Evolutionary conservation across 306 rosid genomes (phyloP), one percentile per base, ranked within the genome.

Genomic region (Vicia villosa): DNA sequence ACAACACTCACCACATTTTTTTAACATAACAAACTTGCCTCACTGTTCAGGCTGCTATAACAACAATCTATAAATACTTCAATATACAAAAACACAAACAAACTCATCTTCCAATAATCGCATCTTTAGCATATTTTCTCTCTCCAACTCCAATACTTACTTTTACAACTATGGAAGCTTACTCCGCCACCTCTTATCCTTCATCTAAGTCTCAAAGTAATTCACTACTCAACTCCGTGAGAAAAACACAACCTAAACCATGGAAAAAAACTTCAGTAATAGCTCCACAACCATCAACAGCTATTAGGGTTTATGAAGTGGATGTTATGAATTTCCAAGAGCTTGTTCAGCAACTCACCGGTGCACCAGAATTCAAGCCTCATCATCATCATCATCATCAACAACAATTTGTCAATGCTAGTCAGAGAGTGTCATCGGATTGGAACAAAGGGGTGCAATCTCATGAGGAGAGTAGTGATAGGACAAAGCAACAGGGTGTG

Each of bases 271-370:
- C 70, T 1, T 83, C 91, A 8, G 78, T 84, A 36, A 91, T 87
- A 0, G 38, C 38, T 6, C 91, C 96, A 3, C 76, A 81, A 38
- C 83, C 86, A 3, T 89, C 85, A 4, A 65, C 77, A 3, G 83
- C 84, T 0, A 79, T 89, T 1, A 78, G 76, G 22, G 85, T 93
- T 0, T 93, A 86, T 84, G 84, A 84, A 65, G 98, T 93, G 1
- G 91, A 93, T 16, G 90, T 96, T 11, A 10, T 83, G 16, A 85
- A 93, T 86, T 93, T 90, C 72, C 51, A 90, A 6, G 77, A 81
- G 36, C 76, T 93, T 0, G 98, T 90, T 59, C 97, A 93, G 69
- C 82, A 77, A 52, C 94, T 93, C 69, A 93, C 97, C 0, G 84
- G 91, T 49, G 87, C 89, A 34, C 88, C 84, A 0, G 86, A 86